A percentile compares a stretch with the other conserved stretches of the same genome.
Conservation (phyloP, 176 grass and related monocot species). For the Eragrostis curvula region DNA sequence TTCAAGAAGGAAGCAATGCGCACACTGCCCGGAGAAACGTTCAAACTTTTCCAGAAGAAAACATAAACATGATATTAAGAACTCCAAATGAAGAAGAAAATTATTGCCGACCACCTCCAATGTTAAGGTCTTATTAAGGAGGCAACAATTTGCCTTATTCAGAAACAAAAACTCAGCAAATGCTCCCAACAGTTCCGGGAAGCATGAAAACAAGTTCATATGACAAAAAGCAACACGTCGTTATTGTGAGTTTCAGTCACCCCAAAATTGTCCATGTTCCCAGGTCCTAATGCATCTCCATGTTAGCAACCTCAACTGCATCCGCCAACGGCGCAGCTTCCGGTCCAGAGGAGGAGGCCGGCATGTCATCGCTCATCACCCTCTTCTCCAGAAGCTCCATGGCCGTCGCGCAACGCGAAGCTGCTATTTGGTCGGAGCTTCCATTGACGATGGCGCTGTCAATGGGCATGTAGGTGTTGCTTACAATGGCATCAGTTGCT, state of each 20-base stretch:
- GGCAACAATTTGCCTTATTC: neutral
- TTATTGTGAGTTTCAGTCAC: neutral
- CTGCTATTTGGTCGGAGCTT: neutral
- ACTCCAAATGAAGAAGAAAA: too few relatives aligned
- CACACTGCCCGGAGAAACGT: too few relatives aligned
- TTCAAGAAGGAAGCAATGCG: too few relatives aligned
- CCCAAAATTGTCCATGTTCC: neutral
- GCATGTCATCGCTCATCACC: neutral
- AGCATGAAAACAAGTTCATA: neutral
- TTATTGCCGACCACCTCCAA: neutral
- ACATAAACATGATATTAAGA: neutral
- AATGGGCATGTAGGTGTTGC: constrained; percentile 15
- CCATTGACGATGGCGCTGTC: neutral
- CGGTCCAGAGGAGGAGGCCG: neutral
- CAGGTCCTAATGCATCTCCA: constrained; percentile 30
- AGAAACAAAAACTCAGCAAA: neutral
- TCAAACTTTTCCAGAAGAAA: too few relatives aligned
- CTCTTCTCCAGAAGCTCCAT: constrained; percentile 52
- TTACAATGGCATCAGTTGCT: neutral
- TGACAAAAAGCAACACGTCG: neutral
- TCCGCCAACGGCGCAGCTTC: neutral
- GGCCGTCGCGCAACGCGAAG: constrained; percentile 20
- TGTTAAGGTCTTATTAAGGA: neutral
- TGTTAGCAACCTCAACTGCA: neutral
- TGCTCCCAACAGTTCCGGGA: neutral